Evolutionary conservation across 2,329 filamentous ascomycete species (phyloP), one percentile per base, ranked within the genome.

Genomic region (Arthrobotrys sphaeroides): DNA sequence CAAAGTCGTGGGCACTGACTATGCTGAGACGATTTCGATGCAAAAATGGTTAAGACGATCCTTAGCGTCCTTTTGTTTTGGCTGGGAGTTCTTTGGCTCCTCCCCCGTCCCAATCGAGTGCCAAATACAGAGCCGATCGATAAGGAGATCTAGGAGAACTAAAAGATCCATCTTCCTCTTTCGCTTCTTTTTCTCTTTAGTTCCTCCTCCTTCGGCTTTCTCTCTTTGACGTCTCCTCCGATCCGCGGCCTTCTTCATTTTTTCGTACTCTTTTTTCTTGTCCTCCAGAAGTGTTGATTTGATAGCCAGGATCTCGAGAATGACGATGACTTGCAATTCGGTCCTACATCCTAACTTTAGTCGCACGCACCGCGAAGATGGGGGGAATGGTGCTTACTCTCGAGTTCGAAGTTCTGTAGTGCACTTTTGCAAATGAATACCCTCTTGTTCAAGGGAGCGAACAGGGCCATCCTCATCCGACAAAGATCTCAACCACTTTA

Each of bases 121-220:
- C 91, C 91, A 94, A 73, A 95, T 95, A 79, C 90, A 92, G 22
- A 95, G 84, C 51, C 90, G 89, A 81, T 95, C 92, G 5, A 92
- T 87, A 60, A 93, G 87, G 0, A 93, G 84, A 80, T 94, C 91
- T 3, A 93, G 84, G 18, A 92, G 88, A 78, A 90, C 91, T 81
- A 87, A 90, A 18, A 81, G 79, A 1, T 67, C 78, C 9, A 77
- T 74, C 36, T 83, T 82, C 42, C 83, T 82, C 33, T 80, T 81
- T 7, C 79, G 75, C 38, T 82, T 82, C 38, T 68, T 22, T 80
- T 76, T 6, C 81, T 77, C 22, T 81, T 80, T 2, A 80, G 79
- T n/a, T 59, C 75, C 22, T 47, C 78, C 77, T 83, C 84, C 18
- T 28, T 36, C 53, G 10, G 59, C 5, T 80, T 80, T 78, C 78